Evolutionary conservation across 2,329 filamentous ascomycete species (phyloP).

Genomic region (Drechslerella coelobrocha): DNA sequence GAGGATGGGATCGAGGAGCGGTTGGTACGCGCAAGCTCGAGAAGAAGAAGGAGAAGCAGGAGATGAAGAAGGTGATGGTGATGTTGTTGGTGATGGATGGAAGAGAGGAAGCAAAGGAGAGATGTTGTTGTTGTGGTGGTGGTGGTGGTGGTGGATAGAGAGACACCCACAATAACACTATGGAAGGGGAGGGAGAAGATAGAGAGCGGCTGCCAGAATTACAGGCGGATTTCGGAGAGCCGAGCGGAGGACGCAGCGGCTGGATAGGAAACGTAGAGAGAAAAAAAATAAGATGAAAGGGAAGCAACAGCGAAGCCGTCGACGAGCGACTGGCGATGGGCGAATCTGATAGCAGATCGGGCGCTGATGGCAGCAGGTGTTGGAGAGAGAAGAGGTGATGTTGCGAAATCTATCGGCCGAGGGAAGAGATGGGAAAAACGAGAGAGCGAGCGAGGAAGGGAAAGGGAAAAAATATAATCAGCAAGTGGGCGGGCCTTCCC

Average conservation of each 20-base stretch:
- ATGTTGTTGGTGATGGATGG: slow-evolving; percentile 9
- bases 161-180: background rate
- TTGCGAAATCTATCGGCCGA: slow-evolving; percentile 52
- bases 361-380: slow-evolving; percentile 25
- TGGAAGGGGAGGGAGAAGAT: background rate
- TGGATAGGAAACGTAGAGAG: background rate
- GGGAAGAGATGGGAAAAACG: slow-evolving; percentile 16
- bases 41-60: background rate
- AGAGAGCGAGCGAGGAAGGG: slow-evolving; percentile 6
- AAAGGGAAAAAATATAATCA: slow-evolving; percentile 27
- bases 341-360: slow-evolving; percentile 23
- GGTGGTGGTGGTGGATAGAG: background rate
- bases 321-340: slow-evolving; percentile 4
- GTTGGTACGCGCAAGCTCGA: background rate
- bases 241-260: too few relatives aligned
- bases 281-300: background rate
- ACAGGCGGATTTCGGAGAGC: too few relatives aligned
- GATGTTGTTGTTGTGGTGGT: background rate
- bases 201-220: too few relatives aligned
- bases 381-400: slow-evolving; percentile 47
- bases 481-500: slow-evolving; percentile 48
- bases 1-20: background rate
- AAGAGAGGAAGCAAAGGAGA: background rate
- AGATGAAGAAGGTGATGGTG: slow-evolving; percentile 13
- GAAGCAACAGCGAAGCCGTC: background rate